phyloP scores from a whole-genome alignment of 2,329 filamentous ascomycete genomes.

The Zopfia rhizophila region DNA sequence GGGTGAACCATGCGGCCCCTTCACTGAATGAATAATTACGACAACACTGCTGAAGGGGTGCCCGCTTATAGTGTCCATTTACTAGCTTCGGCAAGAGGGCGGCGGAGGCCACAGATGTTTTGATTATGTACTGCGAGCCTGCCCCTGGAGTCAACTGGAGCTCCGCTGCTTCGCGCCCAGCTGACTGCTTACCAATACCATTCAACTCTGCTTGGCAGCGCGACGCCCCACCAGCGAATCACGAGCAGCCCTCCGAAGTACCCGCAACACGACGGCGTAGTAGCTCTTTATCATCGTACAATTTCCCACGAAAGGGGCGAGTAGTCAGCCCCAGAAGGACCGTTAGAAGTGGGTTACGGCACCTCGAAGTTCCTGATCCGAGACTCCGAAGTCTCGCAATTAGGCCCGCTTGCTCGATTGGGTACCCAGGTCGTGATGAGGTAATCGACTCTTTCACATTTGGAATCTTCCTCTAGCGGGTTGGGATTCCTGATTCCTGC shows the following conservation, averaged over 20 bases:
- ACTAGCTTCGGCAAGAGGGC: constrained; percentile 28
- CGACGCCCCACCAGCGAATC: constrained; percentile 1
- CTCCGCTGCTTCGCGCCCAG: background rate
- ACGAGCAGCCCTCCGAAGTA: constrained; percentile 2
- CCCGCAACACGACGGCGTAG: too few species aligned
- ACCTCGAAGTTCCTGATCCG: too few species aligned
- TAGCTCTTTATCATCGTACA: too few species aligned
- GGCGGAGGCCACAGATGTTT: constrained; percentile 13
- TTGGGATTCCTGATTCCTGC: too few species aligned
- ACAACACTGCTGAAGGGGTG: background rate
- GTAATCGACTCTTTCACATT: too few species aligned
- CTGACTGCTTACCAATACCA: constrained; percentile 18
- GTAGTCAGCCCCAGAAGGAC: too few species aligned
- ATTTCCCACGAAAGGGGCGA: too few species aligned
- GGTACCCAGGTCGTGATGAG: background rate
- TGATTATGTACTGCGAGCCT: constrained; percentile 17
- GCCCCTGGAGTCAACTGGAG: too few species aligned
- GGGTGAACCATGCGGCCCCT: background rate
- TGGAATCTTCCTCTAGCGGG: too few species aligned
- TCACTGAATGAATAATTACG: constrained; percentile 10
- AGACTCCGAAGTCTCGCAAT: too few species aligned
- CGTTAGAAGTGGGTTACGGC: too few species aligned
- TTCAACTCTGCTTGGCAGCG: constrained; percentile 16
- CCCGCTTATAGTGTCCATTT: too few species aligned
- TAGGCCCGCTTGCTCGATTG: background rate